Base-by-base conservation (phyloP, 1,139 yeast species). In the Schwanniomyces etchellsii region DNA sequence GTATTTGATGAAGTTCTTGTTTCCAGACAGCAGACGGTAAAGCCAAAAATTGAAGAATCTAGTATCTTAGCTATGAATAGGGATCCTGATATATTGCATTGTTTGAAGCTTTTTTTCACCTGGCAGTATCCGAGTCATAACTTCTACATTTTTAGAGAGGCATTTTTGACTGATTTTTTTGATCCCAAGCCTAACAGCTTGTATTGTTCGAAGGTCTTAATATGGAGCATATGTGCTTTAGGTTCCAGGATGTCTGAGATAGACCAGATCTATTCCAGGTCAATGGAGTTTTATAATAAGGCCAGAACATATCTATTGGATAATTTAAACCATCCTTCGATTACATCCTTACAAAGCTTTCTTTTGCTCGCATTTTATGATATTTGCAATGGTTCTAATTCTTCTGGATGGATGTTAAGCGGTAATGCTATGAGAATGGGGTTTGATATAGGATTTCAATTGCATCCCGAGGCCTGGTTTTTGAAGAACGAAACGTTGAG, bases 111-210 rank as follows among this genome's bases (percentile, higher is more conserved):
- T 23, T 77, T 77, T 45, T 78, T 77, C 47, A 69, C 70, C 18
- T 77, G 81, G 81, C 71, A 75, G 37, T 78, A 78, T 39, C 82
- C 83, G 2, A 81, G 76, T 35, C 72, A 74, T 41, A 74, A 74
- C 44, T 65, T 75, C 62, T 77, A 77, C 43, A 64, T 78, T 13
- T 78, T 75, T 42, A 54, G 85, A 35, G 85, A 77, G 44, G 75
- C 81, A n/a, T 77, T 78, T 43, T 52, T 78, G 28, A 64, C 61
- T 35, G 81, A 77, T 32, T 66, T 74, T 48, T 70, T 76, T 52
- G 59, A 70, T 45, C 74, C 77, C 30, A 57, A 62, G 27, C 55
- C 67, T 24, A 62, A 66, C 39, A 55, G 63, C 32, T 42, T 64
- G 29, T 74, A 77, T 52, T 69, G 81, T 48, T 63, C 78, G 20